Evolutionary conservation across 352 stramenopile species (phyloP).

Genomic region (Pythium insidiosum): DNA sequence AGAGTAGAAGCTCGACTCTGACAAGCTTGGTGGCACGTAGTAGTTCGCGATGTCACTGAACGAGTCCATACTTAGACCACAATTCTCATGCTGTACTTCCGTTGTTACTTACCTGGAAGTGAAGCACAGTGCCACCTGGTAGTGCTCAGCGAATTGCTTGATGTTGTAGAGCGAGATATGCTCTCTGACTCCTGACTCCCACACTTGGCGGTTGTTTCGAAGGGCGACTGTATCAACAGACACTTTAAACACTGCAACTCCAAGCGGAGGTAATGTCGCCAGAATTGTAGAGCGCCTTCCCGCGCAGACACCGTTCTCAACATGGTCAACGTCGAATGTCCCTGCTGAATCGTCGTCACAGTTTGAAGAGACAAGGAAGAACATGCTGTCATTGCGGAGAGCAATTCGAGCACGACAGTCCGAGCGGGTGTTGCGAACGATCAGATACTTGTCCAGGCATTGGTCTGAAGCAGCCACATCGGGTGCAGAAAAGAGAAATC

Average conservation of each 20-base stretch:
- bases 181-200: slow-evolving; percentile 85
- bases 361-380: slow-evolving; percentile 63
- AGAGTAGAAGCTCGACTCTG: slow-evolving; percentile 78
- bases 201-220: slow-evolving; percentile 74
- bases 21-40: slow-evolving; percentile 78
- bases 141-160: slow-evolving; percentile 85
- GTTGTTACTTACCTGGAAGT: slow-evolving; percentile 59
- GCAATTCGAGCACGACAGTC: slow-evolving; percentile 62
- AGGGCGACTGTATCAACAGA: slow-evolving; percentile 57
- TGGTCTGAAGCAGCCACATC: slow-evolving; percentile 25
- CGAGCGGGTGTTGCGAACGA: slow-evolving; percentile 68
- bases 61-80: slow-evolving; percentile 1
- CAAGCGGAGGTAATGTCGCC: slow-evolving; percentile 55
- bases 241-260: slow-evolving; percentile 55
- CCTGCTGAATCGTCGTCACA: slow-evolving; percentile 22
- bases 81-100: neutral
- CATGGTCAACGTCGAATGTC: slow-evolving; percentile 42
- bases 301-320: slow-evolving; percentile 69
- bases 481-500: slow-evolving; percentile 72
- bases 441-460: slow-evolving; percentile 58
- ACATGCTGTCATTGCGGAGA: slow-evolving; percentile 80
- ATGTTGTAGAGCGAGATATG: slow-evolving; percentile 88
- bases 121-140: slow-evolving; percentile 82
- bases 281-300: slow-evolving; percentile 53
- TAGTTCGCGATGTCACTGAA: slow-evolving; percentile 61